phyloP scores from a whole-genome alignment of 495 filamentous ascomycete species.

The Hypoxylon subgilvum region DNA sequence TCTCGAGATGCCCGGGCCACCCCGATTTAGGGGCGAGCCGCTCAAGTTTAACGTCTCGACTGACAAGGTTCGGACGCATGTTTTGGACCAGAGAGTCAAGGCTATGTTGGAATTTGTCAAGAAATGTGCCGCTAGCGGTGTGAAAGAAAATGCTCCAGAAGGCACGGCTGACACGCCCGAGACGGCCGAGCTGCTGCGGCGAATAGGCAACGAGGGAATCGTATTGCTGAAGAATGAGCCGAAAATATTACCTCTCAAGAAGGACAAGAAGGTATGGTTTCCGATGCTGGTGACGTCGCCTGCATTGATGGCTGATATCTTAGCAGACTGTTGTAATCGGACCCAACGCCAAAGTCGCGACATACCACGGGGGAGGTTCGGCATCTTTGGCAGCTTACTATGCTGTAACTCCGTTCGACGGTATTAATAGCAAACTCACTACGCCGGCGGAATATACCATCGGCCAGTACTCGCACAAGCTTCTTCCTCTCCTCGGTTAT shows the following conservation, averaged over 20 bases:
- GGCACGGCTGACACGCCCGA: conserved; percentile 49
- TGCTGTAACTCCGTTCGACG: conserved; percentile 70
- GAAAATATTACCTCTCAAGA: conserved; percentile 68
- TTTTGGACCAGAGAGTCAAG: conserved; percentile 67
- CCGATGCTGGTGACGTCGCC: neutral
- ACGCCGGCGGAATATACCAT: conserved; percentile 54
- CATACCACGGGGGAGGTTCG: conserved; percentile 74
- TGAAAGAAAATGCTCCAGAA: conserved; percentile 59
- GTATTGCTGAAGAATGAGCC: conserved; percentile 77
- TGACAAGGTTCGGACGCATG: conserved; percentile 62
- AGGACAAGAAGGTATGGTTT: conserved; percentile 57
- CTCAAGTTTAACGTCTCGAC: conserved; percentile 64
- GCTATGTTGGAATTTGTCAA: conserved; percentile 69
- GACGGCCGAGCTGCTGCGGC: conserved; percentile 60
- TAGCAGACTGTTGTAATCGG: conserved; percentile 59
- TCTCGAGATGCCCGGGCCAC: conserved; percentile 76
- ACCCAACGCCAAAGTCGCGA: conserved; percentile 73
- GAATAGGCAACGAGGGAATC: conserved; percentile 70
- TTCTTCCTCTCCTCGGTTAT: conserved; percentile 62
- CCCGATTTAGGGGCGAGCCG: conserved; percentile 67
- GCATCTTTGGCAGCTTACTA: conserved; percentile 72
- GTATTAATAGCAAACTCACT: conserved; percentile 59
- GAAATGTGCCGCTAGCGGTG: conserved; percentile 57
- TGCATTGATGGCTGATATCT: conserved; percentile 24
- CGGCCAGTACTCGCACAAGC: conserved; percentile 66